Conservation (phyloP, 2,329 filamentous ascomycete species). For the Didymella lethalis region DNA sequence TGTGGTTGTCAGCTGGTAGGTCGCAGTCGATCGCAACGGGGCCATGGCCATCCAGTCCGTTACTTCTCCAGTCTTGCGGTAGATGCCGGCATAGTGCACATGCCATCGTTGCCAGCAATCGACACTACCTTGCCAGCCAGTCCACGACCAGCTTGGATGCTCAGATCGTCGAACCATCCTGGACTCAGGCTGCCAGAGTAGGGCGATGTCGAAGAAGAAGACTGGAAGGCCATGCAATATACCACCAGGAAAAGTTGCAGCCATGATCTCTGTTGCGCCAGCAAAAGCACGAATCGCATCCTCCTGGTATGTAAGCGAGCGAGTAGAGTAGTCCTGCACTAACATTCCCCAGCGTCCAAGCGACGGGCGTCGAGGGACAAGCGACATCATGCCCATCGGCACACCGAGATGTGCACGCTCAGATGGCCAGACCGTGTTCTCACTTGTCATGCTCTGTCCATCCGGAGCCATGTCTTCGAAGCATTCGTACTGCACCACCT, state of each 20-base stretch:
- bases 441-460: no score
- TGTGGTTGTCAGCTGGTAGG: no score
- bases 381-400: slow-evolving; percentile 5
- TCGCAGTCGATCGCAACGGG: neutral
- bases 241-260: neutral
- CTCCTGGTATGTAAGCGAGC: neutral
- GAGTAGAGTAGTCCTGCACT: slow-evolving; percentile 1
- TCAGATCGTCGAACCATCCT: neutral
- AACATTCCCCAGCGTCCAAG: slow-evolving; percentile 1
- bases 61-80: neutral
- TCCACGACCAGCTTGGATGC: slow-evolving; percentile 10
- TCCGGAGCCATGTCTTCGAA: neutral
- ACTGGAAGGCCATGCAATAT: neutral
- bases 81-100: neutral
- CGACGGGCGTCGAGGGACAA: neutral
- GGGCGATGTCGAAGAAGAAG: slow-evolving; percentile 4
- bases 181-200: slow-evolving; percentile 1
- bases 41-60: neutral
- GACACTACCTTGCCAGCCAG: neutral
- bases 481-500: neutral
- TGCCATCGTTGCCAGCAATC: neutral
- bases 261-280: neutral
- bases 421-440: neutral
- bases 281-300: slow-evolving; percentile 1
- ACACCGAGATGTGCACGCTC: neutral